Base-by-base conservation (phyloP, 495 filamentous ascomycete genomes). In the Penicillium goetzii region DNA sequence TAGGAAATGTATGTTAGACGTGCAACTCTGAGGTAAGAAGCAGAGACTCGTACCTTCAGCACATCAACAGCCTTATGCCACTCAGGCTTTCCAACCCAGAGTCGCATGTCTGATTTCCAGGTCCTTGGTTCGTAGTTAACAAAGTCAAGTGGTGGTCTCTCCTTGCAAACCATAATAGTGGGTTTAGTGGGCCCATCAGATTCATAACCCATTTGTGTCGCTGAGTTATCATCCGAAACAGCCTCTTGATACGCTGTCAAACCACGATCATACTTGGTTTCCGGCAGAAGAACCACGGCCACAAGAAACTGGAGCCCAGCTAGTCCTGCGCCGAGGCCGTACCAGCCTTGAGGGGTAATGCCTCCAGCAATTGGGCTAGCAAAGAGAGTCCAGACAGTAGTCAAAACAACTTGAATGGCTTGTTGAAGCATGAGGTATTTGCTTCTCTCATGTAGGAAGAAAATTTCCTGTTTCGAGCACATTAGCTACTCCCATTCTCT, bases 221-320 rank as follows among this genome's bases (percentile, higher is more conserved):
- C 17, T 3, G 50, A 38, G 45, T 25, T n/a, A 11, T 61, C 59
- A 15, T 56, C 53, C 2, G 65, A 63, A 2, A 49, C 53, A 9
- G 34, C 55, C 32, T 70, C 70, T 33, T 73, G 70, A 25, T 70
- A 72, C 14, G 72, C 61, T 19, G 63, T 51, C 3, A 68, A 30
- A 10, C 65, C 56, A 4, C 72, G 70, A 32, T 70, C 57, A 32
- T 73, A 73, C 81, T 90, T 91, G 62, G 88, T 90, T 78, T 91
- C 89, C 12, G 86, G 86, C 21, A 91, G 78, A 38, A 90, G 79
- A 76, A 87, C 83, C 76, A 86, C 88, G 28, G 88, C 83, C 74
- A 86, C 88, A 65, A 89, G 45, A 45, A 87, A 76, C 25, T 66
- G 61, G 26, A 68, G 43, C 4, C 65, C 72, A 33, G 62, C 60